These are phyloP conservation scores for Aspergillus carbonarius DNA, from an alignment of 2,329 filamentous ascomycete species.

Conservation along the genomic window DNA sequence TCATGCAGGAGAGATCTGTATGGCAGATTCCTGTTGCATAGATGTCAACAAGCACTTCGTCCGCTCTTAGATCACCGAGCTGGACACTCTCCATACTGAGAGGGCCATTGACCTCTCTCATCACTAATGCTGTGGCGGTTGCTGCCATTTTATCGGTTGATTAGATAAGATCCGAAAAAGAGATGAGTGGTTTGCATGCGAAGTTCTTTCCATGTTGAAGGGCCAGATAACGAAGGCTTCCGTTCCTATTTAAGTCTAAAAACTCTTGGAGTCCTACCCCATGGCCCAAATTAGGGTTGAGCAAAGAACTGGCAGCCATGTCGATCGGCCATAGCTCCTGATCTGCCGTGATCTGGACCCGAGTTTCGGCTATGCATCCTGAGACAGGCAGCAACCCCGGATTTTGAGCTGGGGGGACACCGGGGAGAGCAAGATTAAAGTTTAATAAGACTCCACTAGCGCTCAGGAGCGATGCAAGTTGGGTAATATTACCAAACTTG, in stretches of 20 bases:
- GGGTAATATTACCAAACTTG: neutral
- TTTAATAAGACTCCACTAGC: neutral
- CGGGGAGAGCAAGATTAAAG: neutral
- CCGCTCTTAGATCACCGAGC: constrained; percentile 3
- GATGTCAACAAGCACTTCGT: constrained; percentile 35
- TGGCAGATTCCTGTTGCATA: constrained; percentile 37
- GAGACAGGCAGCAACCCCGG: neutral
- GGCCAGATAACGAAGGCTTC: neutral
- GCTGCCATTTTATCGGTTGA: neutral
- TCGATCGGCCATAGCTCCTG: neutral
- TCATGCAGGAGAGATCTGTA: constrained; percentile 33
- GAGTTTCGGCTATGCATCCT: neutral
- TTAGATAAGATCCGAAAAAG: neutral
- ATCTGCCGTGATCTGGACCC: neutral
- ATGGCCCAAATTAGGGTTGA: neutral
- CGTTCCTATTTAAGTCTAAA: neutral
- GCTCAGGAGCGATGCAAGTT: neutral
- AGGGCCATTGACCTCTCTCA: constrained; percentile 6
- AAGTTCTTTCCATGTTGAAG: neutral
- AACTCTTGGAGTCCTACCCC: neutral
- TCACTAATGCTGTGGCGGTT: constrained; percentile 5
- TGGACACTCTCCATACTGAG: constrained; percentile 6
- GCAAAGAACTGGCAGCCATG: neutral
- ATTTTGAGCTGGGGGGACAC: neutral
- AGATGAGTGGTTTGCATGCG: neutral